Conservation (phyloP, 257 asterid species). For the Capsicum chinense region DNA sequence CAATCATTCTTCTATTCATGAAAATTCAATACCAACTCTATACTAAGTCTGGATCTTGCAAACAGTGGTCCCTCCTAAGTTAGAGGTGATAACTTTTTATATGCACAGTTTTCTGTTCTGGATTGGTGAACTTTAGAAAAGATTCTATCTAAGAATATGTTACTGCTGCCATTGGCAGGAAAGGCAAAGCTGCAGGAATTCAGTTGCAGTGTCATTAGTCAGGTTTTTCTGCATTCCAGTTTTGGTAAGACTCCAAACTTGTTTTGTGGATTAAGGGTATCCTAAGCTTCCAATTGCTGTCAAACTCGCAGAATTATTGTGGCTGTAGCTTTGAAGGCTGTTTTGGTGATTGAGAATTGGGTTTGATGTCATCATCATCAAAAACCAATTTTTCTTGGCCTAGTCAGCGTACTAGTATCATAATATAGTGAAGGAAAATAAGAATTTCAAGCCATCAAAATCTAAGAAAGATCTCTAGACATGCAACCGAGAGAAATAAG, state of each 20-base stretch:
- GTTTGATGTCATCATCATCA: background rate
- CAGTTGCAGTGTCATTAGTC: slow-evolving; percentile 7
- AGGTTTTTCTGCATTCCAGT: background rate
- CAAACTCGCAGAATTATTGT: background rate
- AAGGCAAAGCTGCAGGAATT: slow-evolving; percentile 17
- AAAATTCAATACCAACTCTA: background rate
- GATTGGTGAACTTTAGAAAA: background rate
- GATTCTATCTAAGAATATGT: background rate
- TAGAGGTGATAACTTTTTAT: no score
- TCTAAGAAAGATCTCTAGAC: background rate
- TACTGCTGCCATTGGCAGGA: background rate
- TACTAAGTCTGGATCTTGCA: background rate
- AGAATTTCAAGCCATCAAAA: slow-evolving; percentile 7
- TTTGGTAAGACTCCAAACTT: background rate
- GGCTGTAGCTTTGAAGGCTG: slow-evolving; percentile 3
- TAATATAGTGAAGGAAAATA: background rate
- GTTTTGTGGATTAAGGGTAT: slow-evolving; percentile 2
- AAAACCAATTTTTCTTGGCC: background rate
- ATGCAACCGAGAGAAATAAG: slow-evolving; percentile 2
- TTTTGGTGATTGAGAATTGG: background rate
- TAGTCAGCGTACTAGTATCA: background rate
- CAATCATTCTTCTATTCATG: background rate
- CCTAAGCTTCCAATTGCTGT: background rate
- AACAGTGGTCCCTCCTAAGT: background rate
- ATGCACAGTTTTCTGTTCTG: background rate